Evolutionary conservation across 768 basidiomycete genomes (phyloP).

Genomic region (Leccinum sublutescens): DNA sequence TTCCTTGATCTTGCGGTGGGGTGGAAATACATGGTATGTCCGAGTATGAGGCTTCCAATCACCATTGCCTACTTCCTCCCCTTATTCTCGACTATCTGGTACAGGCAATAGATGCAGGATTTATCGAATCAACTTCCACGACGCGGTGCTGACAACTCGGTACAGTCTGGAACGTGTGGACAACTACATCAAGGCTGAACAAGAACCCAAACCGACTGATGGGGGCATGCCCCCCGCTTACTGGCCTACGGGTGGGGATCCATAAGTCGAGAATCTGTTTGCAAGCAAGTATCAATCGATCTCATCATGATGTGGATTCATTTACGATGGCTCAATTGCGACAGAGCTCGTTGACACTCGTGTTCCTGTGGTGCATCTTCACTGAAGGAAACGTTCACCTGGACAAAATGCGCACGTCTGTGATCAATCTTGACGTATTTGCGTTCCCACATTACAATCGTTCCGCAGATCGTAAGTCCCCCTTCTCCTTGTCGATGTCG

Average conservation of each 20-base stretch:
- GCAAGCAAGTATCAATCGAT: neutral
- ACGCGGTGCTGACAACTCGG: neutral
- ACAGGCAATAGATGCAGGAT: conserved; percentile 2
- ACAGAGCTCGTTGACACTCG: conserved; percentile 4
- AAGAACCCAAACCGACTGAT: neutral
- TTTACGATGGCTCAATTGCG: neutral
- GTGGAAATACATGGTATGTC: conserved; percentile 44
- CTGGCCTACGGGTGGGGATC: conserved; percentile 1
- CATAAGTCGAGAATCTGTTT: conserved; percentile 6
- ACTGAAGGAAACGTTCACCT: neutral
- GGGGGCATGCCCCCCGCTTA: neutral
- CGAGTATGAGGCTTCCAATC: conserved; percentile 43
- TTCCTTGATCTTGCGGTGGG: conserved; percentile 51
- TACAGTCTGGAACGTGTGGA: conserved; percentile 3
- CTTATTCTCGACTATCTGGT: neutral
- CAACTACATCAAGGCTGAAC: neutral
- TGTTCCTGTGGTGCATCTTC: conserved; percentile 3
- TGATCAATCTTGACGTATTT: neutral
- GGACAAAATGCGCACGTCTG: conserved; percentile 1
- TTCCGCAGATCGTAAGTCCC: conserved; percentile 1
- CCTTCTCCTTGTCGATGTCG: neutral
- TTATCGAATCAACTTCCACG: no score
- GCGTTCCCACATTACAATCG: conserved; percentile 2
- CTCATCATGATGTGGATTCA: neutral
- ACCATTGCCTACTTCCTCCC: neutral